Conservation (phyloP, 2,329 filamentous ascomycete species). For the Epichloe hybrida region DNA sequence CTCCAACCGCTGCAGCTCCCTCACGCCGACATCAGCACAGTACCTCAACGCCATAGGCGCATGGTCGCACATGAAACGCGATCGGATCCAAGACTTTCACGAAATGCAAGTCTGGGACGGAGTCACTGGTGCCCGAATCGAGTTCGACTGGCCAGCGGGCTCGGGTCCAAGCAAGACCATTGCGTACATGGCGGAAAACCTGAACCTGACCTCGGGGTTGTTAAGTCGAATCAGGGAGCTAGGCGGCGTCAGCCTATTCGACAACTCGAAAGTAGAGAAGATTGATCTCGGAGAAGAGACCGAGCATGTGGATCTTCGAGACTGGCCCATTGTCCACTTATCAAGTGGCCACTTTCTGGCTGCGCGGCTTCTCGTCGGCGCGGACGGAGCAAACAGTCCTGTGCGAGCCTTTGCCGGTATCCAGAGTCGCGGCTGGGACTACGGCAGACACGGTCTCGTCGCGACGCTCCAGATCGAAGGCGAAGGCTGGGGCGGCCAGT, state of each 20-base stretch:
- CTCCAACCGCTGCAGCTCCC: conserved; percentile 90
- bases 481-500: conserved; percentile 38
- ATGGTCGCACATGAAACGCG: conserved; percentile 61
- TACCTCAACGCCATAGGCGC: conserved; percentile 76
- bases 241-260: conserved; percentile 56
- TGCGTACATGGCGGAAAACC: conserved; percentile 94
- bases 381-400: conserved; percentile 88
- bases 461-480: conserved; percentile 68
- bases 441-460: conserved; percentile 78
- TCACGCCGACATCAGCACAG: conserved; percentile 76
- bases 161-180: conserved; percentile 48
- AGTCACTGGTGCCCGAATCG: conserved; percentile 71
- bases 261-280: conserved; percentile 63
- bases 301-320: conserved; percentile 59
- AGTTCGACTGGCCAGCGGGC: conserved; percentile 60
- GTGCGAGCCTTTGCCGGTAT: conserved; percentile 85
- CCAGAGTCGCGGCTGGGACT: conserved; percentile 81
- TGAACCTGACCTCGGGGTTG: conserved; percentile 72
- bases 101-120: conserved; percentile 99
- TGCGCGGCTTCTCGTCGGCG: conserved; percentile 77
- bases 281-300: conserved; percentile 62
- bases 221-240: conserved; percentile 58
- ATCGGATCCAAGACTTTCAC: conserved; percentile 74
- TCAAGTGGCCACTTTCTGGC: conserved; percentile 54
- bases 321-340: conserved; percentile 77